Conservation (phyloP, 106 monocot genomes). For the Hemerocallis citrina region DNA sequence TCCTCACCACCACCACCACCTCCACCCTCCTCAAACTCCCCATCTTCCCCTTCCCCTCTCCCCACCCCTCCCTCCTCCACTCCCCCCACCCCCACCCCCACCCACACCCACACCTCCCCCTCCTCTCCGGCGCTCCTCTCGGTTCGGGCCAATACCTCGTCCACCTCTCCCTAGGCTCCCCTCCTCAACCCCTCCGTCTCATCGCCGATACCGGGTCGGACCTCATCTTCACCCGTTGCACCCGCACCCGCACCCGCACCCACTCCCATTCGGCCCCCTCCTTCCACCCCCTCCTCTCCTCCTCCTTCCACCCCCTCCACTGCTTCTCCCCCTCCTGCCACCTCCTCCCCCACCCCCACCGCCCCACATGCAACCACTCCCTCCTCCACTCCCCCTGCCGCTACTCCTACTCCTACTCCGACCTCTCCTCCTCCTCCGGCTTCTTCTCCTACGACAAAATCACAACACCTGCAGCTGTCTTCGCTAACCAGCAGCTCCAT, state of each 20-base stretch:
- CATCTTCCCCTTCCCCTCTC: constrained; percentile 5
- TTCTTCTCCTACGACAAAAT: constrained; percentile 38
- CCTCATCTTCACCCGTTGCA: constrained; percentile 36
- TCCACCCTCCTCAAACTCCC: constrained; percentile 16
- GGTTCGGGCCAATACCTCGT: constrained; percentile 39
- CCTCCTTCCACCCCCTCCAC: constrained; percentile 29
- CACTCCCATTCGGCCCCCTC: constrained; percentile 13
- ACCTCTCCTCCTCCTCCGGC: constrained; percentile 26
- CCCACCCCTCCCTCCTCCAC: background rate
- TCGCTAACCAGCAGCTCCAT: constrained; percentile 8
- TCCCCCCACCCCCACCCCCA: too few relatives aligned
- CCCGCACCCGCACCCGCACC: constrained; percentile 19
- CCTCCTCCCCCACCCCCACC: constrained; percentile 17
- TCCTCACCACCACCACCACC: background rate
- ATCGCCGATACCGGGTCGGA: constrained; percentile 40
- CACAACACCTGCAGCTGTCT: constrained; percentile 13
- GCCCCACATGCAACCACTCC: background rate
- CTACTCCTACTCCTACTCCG: constrained; percentile 43
- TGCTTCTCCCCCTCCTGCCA: constrained; percentile 30
- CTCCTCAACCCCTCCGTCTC: constrained; percentile 22
- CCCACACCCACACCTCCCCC: too few relatives aligned
- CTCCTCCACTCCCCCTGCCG: constrained; percentile 39
- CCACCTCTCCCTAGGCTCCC: constrained; percentile 25
- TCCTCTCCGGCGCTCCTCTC: constrained; percentile 28
- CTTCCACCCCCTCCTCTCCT: constrained; percentile 31